Conservation (phyloP, 2,329 filamentous ascomycete species). For the Botryotinia globosa region DNA sequence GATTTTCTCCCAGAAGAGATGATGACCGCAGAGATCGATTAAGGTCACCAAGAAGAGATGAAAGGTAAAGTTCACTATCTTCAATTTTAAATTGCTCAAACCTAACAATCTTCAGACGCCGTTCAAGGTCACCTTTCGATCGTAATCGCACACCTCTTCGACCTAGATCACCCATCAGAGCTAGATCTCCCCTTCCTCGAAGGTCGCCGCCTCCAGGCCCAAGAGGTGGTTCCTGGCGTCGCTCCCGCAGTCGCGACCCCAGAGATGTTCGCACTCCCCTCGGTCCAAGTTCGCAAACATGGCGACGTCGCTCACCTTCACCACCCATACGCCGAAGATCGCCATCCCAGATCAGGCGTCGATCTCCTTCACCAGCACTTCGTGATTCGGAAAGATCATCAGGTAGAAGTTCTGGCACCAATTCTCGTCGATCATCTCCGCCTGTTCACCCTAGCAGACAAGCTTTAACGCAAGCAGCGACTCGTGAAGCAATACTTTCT, state of each 20-base stretch:
- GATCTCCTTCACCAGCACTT: conserved; percentile 53
- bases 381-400: conserved; percentile 49
- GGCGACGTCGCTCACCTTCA: conserved; percentile 54
- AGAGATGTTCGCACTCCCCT: conserved; percentile 46
- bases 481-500: conserved; percentile 35
- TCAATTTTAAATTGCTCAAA: background rate
- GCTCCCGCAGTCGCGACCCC: conserved; percentile 53
- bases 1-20: conserved; percentile 40
- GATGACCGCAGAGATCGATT: conserved; percentile 42
- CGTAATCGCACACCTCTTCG: conserved; percentile 34
- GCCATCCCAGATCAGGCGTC: conserved; percentile 17
- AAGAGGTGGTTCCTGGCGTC: conserved; percentile 34
- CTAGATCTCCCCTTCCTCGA: conserved; percentile 36
- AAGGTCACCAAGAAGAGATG: conserved; percentile 36
- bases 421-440: conserved; percentile 61
- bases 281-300: conserved; percentile 46
- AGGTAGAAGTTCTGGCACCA: conserved; percentile 54
- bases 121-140: conserved; percentile 40
- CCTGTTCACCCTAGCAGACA: conserved; percentile 53
- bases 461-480: conserved; percentile 41
- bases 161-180: conserved; percentile 28
- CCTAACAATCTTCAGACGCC: conserved; percentile 31
- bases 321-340: conserved; percentile 45
- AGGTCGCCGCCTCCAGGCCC: conserved; percentile 41
- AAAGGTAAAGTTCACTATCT: conserved; percentile 27